Base-by-base conservation (phyloP, 2,329 filamentous ascomycete genomes). In the Exophiala sp. region DNA sequence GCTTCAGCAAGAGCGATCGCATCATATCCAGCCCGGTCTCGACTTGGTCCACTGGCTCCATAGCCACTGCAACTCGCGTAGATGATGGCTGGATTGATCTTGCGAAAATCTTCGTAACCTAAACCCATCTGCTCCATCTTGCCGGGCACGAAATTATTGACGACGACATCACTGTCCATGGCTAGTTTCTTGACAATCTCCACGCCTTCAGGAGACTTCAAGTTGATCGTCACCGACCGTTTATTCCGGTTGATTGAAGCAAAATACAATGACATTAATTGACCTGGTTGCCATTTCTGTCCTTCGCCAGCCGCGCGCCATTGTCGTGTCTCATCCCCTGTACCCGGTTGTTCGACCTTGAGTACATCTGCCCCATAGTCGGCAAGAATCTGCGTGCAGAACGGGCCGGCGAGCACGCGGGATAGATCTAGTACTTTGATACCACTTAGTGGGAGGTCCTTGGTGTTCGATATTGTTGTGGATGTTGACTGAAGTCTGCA, bases 31-130 rank as follows among this genome's bases (percentile, higher is more conserved):
- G 61, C 61, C 21, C 56, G 54, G 21, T 52, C 51, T n/a, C 43
- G 41, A 52, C 52, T 58, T 16, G 77, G 76, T 0, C 79, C 78
- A 0, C 64, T 50, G 0, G 73, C 69, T 0, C 79, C 79, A 57
- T 78, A 84, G 0, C 81, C 79, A 1, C 77, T 80, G 12, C 83
- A 60, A 41, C 73, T 80, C 1, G 78, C 80, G 5, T 74, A 68
- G 34, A 83, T 70, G 11, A 83, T 68, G 1, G 66, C 67, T 0
- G 77, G 73, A 32, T 78, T 79, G 2, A 70, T 46, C 21, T 64
- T 60, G 2, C 65, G 60, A 0, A 81, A 62, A 0, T 71, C 67
- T 7, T 70, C 66, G 0, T 69, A 63, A 1, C 71, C 69, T 2
- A 78, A 60, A 0, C 78, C 77, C 14, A 74, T 67, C 0, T 67